Evolutionary conservation across 306 rosid genomes (phyloP).

Genomic region (Rubus idaeus): DNA sequence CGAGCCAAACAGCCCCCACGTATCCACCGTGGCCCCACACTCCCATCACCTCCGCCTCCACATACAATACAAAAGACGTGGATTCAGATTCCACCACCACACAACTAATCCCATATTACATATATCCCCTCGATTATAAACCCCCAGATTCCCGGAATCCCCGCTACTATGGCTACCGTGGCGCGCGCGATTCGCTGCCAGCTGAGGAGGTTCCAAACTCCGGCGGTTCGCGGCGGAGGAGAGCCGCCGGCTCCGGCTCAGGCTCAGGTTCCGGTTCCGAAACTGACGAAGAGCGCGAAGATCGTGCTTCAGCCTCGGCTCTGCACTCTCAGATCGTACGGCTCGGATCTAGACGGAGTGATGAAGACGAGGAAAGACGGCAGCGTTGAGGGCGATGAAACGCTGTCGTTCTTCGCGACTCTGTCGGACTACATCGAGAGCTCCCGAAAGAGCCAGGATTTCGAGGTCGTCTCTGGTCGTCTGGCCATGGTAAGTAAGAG

Average conservation of each 20-base stretch:
- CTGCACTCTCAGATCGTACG: slow-evolving; percentile 81
- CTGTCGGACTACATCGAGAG: slow-evolving; percentile 80
- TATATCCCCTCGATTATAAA: not conserved
- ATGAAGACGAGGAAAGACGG: slow-evolving; percentile 43
- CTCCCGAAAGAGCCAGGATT: slow-evolving; percentile 82
- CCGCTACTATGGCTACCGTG: slow-evolving; percentile 41
- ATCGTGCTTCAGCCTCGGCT: slow-evolving; percentile 79
- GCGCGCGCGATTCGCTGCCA: slow-evolving; percentile 44
- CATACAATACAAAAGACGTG: slow-evolving; percentile 26
- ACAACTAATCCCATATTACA: not conserved
- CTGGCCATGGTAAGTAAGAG: slow-evolving; percentile 94
- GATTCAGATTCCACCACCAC: slow-evolving; percentile 18
- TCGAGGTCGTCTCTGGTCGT: slow-evolving; percentile 89
- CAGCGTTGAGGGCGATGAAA: slow-evolving; percentile 27
- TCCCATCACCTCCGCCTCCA: slow-evolving; percentile 7
- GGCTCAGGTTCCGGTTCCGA: slow-evolving; percentile 43
- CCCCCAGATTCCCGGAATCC: slow-evolving; percentile 16
- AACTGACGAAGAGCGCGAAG: slow-evolving; percentile 47
- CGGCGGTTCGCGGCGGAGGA: slow-evolving; percentile 22
- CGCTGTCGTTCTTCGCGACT: slow-evolving; percentile 65
- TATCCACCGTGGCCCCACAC: not conserved
- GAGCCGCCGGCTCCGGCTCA: slow-evolving; percentile 41
- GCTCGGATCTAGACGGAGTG: slow-evolving; percentile 51
- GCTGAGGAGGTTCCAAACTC: slow-evolving; percentile 31
- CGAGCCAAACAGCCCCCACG: slow-evolving; percentile 16